phyloP scores from a whole-genome alignment of 148 eudicot species.

The Silene uniflora region DNA sequence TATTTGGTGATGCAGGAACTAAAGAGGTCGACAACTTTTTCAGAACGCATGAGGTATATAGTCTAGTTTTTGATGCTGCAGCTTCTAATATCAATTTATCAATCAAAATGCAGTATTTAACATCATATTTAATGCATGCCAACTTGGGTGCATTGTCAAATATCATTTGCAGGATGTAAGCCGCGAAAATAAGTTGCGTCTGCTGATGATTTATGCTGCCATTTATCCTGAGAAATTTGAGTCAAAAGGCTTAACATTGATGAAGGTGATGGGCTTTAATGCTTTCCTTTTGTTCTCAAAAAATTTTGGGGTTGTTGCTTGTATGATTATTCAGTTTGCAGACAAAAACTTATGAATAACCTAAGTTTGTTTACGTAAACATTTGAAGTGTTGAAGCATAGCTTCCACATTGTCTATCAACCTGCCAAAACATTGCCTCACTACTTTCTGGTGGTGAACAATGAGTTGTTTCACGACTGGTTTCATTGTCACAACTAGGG shows the following conservation, averaged over 20 bases:
- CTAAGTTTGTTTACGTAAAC: too few relatives aligned
- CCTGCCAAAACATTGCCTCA: not conserved
- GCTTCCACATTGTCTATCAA: not conserved
- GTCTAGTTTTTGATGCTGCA: slow-evolving; percentile 2
- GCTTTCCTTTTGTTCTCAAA: slow-evolving; percentile 5
- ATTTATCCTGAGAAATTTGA: slow-evolving; percentile 85
- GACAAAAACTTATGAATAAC: not conserved
- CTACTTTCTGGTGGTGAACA: not conserved
- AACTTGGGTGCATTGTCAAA: slow-evolving; percentile 8
- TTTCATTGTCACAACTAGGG: not conserved
- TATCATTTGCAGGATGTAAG: slow-evolving; percentile 60
- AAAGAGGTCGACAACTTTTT: slow-evolving; percentile 85
- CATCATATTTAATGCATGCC: not conserved
- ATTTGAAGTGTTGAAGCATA: not conserved
- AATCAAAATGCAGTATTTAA: not conserved
- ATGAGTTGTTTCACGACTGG: not conserved
- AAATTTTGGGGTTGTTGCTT: not conserved
- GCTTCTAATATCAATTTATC: not conserved
- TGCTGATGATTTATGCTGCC: slow-evolving; percentile 96
- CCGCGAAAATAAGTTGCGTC: slow-evolving; percentile 78
- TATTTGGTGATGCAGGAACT: slow-evolving; percentile 96
- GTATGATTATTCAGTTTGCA: not conserved
- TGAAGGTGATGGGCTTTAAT: slow-evolving; percentile 51
- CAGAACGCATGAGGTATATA: slow-evolving; percentile 53
- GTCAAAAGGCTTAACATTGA: slow-evolving; percentile 61